Percentiles rank a stretch among this genome's conserved stretches.
These are phyloP conservation scores for Forsythia viridissima DNA, from an alignment of 257 asterid genomes.

Conservation along the genomic window DNA sequence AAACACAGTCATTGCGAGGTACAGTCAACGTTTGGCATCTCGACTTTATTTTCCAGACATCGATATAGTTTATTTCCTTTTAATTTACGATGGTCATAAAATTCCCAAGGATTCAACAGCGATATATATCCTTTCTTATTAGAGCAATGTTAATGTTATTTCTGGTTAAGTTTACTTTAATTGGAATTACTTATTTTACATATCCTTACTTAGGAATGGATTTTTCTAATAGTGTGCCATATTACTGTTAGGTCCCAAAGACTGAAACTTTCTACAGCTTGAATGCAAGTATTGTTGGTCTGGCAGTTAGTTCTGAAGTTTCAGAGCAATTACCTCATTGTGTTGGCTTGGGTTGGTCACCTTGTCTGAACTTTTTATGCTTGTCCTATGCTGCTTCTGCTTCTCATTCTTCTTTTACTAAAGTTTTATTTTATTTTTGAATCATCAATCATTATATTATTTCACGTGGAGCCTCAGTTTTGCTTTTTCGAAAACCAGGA, in stretches of 20 bases:
- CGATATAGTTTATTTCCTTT: neutral
- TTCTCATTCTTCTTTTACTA: neutral
- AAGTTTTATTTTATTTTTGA: constrained; percentile 1
- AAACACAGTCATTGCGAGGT: constrained; percentile 90
- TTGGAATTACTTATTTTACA: neutral
- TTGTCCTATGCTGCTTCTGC: neutral
- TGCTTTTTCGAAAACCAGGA: constrained; percentile 48
- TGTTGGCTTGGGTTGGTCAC: constrained; percentile 84
- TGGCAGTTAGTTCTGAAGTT: constrained; percentile 59
- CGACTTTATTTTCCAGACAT: constrained; percentile 2
- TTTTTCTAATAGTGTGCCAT: constrained; percentile 17
- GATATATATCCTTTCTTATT: neutral
- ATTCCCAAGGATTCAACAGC: neutral
- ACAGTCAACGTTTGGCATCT: constrained; percentile 22
- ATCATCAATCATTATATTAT: constrained; percentile 2
- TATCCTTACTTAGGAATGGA: neutral
- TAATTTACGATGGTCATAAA: neutral
- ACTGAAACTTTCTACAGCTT: constrained; percentile 76
- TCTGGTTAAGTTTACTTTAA: constrained; percentile 5
- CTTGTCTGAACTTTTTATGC: constrained; percentile 4
- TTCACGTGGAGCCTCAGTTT: constrained; percentile 24
- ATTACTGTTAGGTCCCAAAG: constrained; percentile 58
- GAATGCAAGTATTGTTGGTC: constrained; percentile 88
- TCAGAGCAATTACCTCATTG: constrained; percentile 67
- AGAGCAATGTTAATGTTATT: neutral